phyloP scores from a whole-genome alignment of 2,329 filamentous ascomycete species.

The Talaromyces sp. region DNA sequence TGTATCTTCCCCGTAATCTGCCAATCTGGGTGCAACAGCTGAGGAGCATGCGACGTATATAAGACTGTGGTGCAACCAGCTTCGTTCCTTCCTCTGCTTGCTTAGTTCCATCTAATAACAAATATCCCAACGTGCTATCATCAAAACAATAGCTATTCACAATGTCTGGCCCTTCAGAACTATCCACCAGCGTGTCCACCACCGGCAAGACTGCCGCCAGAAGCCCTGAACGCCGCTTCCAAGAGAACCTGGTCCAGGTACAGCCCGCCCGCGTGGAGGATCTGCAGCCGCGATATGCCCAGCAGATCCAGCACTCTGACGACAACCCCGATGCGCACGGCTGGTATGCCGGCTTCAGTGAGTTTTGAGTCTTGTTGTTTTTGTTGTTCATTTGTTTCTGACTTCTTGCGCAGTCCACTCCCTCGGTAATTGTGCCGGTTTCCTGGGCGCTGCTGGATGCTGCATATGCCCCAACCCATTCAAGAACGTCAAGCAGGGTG shows the following conservation, averaged over 20 bases:
- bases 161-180: background rate
- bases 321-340: slow-evolving; percentile 67
- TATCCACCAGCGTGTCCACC: slow-evolving; percentile 6
- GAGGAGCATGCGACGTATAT: background rate
- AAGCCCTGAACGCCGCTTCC: slow-evolving; percentile 38
- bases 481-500: slow-evolving; percentile 86
- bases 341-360: slow-evolving; percentile 88
- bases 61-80: background rate
- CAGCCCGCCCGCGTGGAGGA: slow-evolving; percentile 78
- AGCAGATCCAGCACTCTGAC: slow-evolving; percentile 54
- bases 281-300: slow-evolving; percentile 76
- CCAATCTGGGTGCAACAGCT: background rate
- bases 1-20: background rate
- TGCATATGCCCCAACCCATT: slow-evolving; percentile 91
- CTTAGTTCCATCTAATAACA: background rate
- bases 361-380: slow-evolving; percentile 25
- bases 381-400: background rate
- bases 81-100: background rate
- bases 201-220: slow-evolving; percentile 31
- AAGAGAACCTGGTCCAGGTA: slow-evolving; percentile 59
- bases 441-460: slow-evolving; percentile 81
- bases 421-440: slow-evolving; percentile 70
- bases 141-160: background rate
- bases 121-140: background rate
- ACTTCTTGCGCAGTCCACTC: slow-evolving; percentile 54